Evolutionary conservation across 2,329 filamentous ascomycete species (phyloP), one percentile per base, ranked within the genome.

Genomic region (Curvularia sp.): DNA sequence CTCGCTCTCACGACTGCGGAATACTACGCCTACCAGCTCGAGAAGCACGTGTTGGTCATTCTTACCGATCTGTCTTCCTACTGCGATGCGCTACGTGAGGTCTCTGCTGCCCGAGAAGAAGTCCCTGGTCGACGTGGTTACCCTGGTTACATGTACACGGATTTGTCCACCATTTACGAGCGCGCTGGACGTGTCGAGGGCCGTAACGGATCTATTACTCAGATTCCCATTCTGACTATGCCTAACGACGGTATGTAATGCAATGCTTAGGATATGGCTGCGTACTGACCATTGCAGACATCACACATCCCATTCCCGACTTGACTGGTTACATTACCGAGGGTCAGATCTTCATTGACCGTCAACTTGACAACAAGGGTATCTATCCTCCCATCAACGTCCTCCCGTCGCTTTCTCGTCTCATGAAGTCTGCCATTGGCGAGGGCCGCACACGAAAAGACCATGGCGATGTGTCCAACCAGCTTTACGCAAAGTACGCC

Each of bases 131-230:
- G 95, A 80, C 94, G 95, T 88, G 95, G 95, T 86, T 99, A 95
- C 84, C 95, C 95, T 53, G 95, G 95, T 91, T 99, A 99, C 86
- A 99, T 99, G 95, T 99, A 99, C 85, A 99, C 95, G 70, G 96
- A 99, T 87, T 91, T 99, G 88, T 97, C 95, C 59, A 99, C 95
- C 76, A 97, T 99, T 74, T 99, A 99, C 85, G 95, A 99, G 82
- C 93, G 95, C 83, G 95, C 95, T 70, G 95, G 95, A 75, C 95
- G 95, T 90, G 95, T 99, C 49, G 85, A 92, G 74, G 96, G 96
- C 71, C 91, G 96, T 71, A 97, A 98, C 74, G 95, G 96, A 60
- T 99, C 95, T 72, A 99, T 99, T 73, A 99, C 96, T 19, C 95
- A 99, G 82, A 97, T 99, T 73, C 95, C 95, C 60, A 99, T 99